Conservation (phyloP, 2,329 filamentous ascomycete species). For the Orbilia quercus region DNA sequence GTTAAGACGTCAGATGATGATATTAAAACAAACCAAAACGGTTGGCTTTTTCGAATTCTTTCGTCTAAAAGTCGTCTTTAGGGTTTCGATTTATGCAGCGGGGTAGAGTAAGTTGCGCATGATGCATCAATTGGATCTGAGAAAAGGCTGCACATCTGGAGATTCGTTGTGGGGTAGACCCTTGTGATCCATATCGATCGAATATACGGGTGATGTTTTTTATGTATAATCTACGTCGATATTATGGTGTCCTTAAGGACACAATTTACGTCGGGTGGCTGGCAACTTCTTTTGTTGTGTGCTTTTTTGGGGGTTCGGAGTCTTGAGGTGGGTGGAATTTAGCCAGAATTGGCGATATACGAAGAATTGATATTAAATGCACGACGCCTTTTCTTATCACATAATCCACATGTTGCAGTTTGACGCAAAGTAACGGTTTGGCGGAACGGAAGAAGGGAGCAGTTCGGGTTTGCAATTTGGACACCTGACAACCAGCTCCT, state of each 20-base stretch:
- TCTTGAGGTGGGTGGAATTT: slow-evolving; percentile 52
- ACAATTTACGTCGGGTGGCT: background rate
- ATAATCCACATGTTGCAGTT: background rate
- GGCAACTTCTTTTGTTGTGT: background rate
- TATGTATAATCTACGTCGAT: slow-evolving; percentile 14
- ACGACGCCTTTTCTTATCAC: background rate
- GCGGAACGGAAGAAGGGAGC: background rate
- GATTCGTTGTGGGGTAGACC: slow-evolving; percentile 47
- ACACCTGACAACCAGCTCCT: slow-evolving; percentile 31
- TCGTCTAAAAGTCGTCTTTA: slow-evolving; percentile 20
- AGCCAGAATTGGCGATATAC: slow-evolving; percentile 43
- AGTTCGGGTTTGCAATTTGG: no score
- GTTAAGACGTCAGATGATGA: slow-evolving; percentile 49
- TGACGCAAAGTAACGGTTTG: slow-evolving; percentile 33
- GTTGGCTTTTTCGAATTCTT: slow-evolving; percentile 32
- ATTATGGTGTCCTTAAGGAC: slow-evolving; percentile 14
- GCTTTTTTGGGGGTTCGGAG: slow-evolving; percentile 54
- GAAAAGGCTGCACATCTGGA: slow-evolving; percentile 48
- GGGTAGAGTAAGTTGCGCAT: slow-evolving; percentile 47
- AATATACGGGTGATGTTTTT: slow-evolving; percentile 23
- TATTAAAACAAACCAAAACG: slow-evolving; percentile 39
- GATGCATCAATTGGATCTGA: slow-evolving; percentile 53
- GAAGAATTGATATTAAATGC: no score
- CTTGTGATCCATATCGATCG: slow-evolving; percentile 39
- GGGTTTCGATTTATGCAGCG: slow-evolving; percentile 35